Conservation (phyloP, 257 asterid genomes). For the Gentiana macrophylla region DNA sequence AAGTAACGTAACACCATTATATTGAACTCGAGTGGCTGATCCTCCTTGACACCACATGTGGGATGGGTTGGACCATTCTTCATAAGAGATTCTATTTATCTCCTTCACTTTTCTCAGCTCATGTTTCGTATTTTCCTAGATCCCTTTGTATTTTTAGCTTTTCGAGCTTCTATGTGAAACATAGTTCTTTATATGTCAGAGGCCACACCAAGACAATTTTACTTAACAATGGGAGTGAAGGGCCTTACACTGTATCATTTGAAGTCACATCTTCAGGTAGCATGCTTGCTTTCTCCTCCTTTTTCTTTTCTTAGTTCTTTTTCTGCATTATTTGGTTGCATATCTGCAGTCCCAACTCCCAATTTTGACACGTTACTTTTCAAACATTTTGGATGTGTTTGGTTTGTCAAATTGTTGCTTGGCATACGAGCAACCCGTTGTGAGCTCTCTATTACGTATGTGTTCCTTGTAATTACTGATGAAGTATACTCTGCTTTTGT, state of each 20-base stretch:
- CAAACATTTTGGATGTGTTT: background rate
- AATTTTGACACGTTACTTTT: background rate
- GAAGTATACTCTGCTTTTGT: background rate
- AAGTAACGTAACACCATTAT: no score
- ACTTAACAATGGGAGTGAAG: constrained; percentile 94
- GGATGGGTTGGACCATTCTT: no score
- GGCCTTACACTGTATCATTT: constrained; percentile 90
- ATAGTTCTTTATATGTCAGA: constrained; percentile 37
- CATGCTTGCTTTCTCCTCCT: constrained; percentile 1
- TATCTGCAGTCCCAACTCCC: background rate
- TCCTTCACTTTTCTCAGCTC: background rate
- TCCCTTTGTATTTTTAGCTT: background rate
- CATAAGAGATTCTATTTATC: background rate
- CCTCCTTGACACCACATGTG: no score
- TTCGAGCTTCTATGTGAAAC: constrained; percentile 4
- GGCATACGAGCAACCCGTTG: background rate
- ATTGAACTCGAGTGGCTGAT: no score
- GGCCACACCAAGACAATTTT: constrained; percentile 84
- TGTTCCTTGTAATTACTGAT: background rate
- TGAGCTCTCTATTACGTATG: background rate
- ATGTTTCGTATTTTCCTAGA: background rate
- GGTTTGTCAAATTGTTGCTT: background rate
- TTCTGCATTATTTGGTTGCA: background rate
- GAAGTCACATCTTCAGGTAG: constrained; percentile 95
- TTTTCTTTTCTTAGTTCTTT: background rate